phyloP scores from a whole-genome alignment of 2,329 filamentous ascomycete species.

The Corinectria fuckeliana region DNA sequence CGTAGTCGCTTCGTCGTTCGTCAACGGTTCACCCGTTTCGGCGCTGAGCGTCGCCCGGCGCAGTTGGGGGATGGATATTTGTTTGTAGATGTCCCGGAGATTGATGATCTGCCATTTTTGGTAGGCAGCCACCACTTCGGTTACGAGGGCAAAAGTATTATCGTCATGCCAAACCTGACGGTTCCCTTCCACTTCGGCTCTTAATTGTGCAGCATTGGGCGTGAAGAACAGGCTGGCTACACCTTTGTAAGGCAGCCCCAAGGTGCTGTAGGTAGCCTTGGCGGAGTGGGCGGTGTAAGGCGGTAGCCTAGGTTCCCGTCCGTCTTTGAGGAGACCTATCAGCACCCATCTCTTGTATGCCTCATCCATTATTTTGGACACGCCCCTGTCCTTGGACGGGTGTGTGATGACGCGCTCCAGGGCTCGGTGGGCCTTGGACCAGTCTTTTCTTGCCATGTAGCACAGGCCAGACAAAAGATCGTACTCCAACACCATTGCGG shows the following conservation, averaged over 20 bases:
- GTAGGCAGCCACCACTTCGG: slow-evolving; percentile 73
- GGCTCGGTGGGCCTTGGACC: slow-evolving; percentile 66
- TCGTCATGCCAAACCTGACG: slow-evolving; percentile 70
- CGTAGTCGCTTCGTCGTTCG: slow-evolving; percentile 51
- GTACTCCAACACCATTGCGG: slow-evolving; percentile 68
- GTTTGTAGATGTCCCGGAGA: slow-evolving; percentile 73
- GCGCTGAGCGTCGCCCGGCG: slow-evolving; percentile 59
- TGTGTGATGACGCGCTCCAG: slow-evolving; percentile 71
- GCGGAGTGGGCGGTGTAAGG: slow-evolving; percentile 59
- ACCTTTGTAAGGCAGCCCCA: slow-evolving; percentile 73
- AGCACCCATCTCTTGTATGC: slow-evolving; percentile 93
- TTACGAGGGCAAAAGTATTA: slow-evolving; percentile 73
- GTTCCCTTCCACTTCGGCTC: slow-evolving; percentile 67
- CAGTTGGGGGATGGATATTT: slow-evolving; percentile 62
- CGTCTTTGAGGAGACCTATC: slow-evolving; percentile 73
- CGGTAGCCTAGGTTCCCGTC: slow-evolving; percentile 63
- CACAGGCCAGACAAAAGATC: slow-evolving; percentile 70
- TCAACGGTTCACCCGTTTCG: slow-evolving; percentile 55
- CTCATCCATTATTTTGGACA: slow-evolving; percentile 82
- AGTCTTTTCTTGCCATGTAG: slow-evolving; percentile 66
- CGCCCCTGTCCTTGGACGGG: slow-evolving; percentile 66
- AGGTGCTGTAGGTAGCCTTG: slow-evolving; percentile 61
- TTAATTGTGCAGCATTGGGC: slow-evolving; percentile 60
- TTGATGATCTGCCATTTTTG: slow-evolving; percentile 77
- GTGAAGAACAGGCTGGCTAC: slow-evolving; percentile 73